Percentiles rank a stretch among this genome's conserved stretches.
Evolutionary conservation across 176 grass and related monocot genomes (phyloP).

Genomic region (Aechmea fasciata): DNA sequence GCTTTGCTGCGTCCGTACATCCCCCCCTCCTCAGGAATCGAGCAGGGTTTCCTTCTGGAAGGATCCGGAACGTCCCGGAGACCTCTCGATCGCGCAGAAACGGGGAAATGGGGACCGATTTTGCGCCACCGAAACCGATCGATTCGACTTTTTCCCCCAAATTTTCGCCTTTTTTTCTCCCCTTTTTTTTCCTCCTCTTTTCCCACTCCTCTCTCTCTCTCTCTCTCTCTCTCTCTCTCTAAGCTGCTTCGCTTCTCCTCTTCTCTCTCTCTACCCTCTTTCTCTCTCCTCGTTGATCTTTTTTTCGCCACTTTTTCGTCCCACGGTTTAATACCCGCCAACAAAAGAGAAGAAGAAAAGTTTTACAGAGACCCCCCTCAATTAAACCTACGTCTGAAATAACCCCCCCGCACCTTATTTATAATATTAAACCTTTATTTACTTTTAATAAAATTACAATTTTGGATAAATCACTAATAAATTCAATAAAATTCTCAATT

Average conservation of each 20-base stretch:
- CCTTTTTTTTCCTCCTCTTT: background rate
- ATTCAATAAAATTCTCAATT: too few species aligned
- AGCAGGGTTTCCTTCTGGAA: background rate
- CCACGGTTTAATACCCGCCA: conserved; percentile 12
- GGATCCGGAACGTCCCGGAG: background rate
- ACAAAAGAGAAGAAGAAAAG: background rate
- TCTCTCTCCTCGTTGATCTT: background rate
- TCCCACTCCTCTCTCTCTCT: background rate
- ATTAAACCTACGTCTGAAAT: too few species aligned
- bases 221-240: background rate
- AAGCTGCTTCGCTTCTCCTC: background rate
- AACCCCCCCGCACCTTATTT: too few species aligned
- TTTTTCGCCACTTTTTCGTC: background rate
- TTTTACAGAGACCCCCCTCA: too few species aligned
- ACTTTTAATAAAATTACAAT: too few species aligned
- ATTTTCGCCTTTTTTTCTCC: background rate
- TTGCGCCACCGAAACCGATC: background rate
- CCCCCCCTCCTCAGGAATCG: conserved; percentile 1
- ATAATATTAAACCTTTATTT: too few species aligned
- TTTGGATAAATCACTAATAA: too few species aligned
- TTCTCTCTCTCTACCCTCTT: background rate
- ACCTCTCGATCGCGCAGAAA: background rate
- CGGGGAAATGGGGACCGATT: background rate
- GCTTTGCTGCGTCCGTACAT: background rate
- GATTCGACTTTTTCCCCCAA: background rate